Conservation (phyloP, 352 stramenopile species). For the Globisporangium nunn region DNA sequence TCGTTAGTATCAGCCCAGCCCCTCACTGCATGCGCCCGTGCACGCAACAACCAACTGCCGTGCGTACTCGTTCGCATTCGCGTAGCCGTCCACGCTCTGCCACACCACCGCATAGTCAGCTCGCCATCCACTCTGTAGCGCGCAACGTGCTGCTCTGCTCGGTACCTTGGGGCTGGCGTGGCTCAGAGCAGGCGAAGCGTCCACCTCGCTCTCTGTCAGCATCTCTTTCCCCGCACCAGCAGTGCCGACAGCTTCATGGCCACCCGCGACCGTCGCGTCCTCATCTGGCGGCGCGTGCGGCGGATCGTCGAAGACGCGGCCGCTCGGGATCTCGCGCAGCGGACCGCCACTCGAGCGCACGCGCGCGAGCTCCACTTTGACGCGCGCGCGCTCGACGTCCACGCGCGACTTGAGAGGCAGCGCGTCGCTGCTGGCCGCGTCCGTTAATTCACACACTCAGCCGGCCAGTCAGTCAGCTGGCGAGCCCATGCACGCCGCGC, state of each 20-base stretch:
- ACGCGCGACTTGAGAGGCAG: conserved; percentile 2
- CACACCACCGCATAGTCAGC: neutral
- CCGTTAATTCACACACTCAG: neutral
- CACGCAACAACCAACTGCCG: neutral
- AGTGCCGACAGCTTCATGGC: neutral
- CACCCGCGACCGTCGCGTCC: conserved; percentile 3
- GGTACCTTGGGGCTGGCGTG: neutral
- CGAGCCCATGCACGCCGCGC: too few relatives aligned
- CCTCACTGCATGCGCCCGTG: neutral
- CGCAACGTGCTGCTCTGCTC: neutral
- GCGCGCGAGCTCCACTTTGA: conserved; percentile 38
- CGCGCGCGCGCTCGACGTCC: conserved; percentile 28
- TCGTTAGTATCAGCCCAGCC: neutral
- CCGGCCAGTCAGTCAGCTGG: neutral
- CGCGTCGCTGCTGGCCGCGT: neutral
- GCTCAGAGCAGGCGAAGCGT: neutral
- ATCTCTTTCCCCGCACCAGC: conserved; percentile 64
- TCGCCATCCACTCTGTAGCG: neutral
- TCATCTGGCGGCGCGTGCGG: conserved; percentile 19
- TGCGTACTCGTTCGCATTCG: neutral
- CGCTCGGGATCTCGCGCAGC: conserved; percentile 31
- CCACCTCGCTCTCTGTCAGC: neutral
- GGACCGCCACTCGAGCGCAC: conserved; percentile 17
- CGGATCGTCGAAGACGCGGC: conserved; percentile 44
- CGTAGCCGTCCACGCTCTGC: neutral